Conservation (phyloP, 805 yeast genomes). For the Cyberlindnera xylosilytica region DNA sequence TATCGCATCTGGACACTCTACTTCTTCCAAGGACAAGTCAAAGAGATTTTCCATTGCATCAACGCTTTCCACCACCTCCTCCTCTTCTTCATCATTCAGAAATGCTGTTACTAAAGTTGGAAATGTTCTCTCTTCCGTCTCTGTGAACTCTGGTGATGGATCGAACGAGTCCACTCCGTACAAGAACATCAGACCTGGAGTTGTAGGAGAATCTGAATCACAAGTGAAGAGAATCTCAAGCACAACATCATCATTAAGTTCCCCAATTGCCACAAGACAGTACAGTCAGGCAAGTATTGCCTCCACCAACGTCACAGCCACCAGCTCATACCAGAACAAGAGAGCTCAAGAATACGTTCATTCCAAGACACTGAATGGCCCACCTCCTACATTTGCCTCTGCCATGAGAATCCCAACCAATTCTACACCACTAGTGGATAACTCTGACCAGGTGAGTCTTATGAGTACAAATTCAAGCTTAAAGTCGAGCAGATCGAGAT, state of each 20-base stretch:
- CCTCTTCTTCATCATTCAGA: constrained; percentile 22
- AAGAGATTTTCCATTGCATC: constrained; percentile 24
- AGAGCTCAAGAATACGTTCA: constrained; percentile 16
- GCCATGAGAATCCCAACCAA: constrained; percentile 2
- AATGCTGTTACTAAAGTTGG: constrained; percentile 24
- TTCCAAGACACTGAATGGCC: constrained; percentile 9
- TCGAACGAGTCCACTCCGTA: constrained; percentile 23
- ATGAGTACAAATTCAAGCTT: constrained; percentile 18
- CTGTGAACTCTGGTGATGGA: constrained; percentile 20
- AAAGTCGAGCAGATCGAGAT: constrained; percentile 25
- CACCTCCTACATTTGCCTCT: constrained; percentile 12
- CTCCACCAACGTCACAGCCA: constrained; percentile 8
- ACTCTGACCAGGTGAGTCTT: constrained; percentile 21
- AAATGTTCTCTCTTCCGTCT: constrained; percentile 24
- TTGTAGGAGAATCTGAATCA: constrained; percentile 20
- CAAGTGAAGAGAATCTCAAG: background rate
- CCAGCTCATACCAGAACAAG: constrained; percentile 15
- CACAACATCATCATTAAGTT: background rate
- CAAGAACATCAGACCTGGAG: constrained; percentile 21
- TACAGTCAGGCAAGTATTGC: constrained; percentile 12
- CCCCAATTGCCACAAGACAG: constrained; percentile 8
- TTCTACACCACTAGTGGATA: constrained; percentile 1
- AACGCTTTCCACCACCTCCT: constrained; percentile 13
- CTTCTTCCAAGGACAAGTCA: constrained; percentile 14
- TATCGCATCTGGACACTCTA: constrained; percentile 20